A percentile compares a stretch with the other conserved stretches of the same genome.
Evolutionary conservation across 352 stramenopile genomes (phyloP).

Genomic region (Globisporangium ultimum): DNA sequence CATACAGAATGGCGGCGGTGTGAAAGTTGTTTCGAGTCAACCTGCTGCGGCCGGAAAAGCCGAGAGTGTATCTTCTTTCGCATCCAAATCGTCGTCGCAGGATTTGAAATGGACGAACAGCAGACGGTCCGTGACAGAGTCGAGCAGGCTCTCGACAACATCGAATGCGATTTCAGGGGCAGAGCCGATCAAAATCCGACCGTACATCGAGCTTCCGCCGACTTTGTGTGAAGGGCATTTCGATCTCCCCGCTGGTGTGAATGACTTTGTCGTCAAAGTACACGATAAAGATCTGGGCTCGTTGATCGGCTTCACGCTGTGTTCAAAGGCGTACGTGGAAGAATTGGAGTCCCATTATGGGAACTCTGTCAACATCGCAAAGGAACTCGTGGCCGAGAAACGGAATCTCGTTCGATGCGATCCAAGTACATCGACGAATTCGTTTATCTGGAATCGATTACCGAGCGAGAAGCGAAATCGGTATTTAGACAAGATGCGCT

Average conservation of each 20-base stretch:
- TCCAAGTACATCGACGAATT: constrained; percentile 8
- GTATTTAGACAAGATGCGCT: constrained; percentile 71
- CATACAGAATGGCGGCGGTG: too few relatives aligned
- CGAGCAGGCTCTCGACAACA: constrained; percentile 27
- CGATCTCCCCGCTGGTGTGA: constrained; percentile 65
- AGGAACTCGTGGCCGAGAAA: constrained; percentile 31
- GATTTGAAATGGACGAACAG: constrained; percentile 31
- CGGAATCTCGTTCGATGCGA: constrained; percentile 1
- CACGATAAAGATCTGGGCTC: constrained; percentile 81
- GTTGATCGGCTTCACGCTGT: constrained; percentile 79
- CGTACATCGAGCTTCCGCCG: constrained; percentile 45
- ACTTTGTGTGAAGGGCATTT: constrained; percentile 63
- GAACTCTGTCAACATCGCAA: constrained; percentile 41
- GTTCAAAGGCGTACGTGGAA: constrained; percentile 65
- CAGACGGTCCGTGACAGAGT: constrained; percentile 34
- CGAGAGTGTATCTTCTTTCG: constrained; percentile 21
- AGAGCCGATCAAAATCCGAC: constrained; percentile 46
- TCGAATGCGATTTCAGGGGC: constrained; percentile 23
- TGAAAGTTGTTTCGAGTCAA: constrained; percentile 12
- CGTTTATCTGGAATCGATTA: constrained; percentile 15
- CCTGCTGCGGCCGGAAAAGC: constrained; percentile 14
- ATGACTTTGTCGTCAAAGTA: constrained; percentile 76
- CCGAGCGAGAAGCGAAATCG: constrained; percentile 35
- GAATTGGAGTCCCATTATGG: constrained; percentile 66
- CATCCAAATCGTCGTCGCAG: constrained; percentile 28